Evolutionary conservation across 345 rosid genomes (phyloP).

Genomic region (Populus pruinosa): DNA sequence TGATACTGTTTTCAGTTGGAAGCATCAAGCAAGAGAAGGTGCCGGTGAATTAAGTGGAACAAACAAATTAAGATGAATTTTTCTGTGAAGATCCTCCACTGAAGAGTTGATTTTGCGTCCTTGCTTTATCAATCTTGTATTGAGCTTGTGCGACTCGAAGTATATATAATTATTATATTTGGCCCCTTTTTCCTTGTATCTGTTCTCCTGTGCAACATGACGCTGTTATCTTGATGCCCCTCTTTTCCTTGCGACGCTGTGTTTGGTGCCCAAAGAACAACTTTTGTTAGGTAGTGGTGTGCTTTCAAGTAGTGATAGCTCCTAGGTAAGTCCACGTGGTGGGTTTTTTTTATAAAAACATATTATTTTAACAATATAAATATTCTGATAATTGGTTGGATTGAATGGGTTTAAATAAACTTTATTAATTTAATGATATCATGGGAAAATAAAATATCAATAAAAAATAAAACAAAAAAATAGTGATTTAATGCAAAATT

Average conservation of each 20-base stretch:
- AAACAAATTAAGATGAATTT: conserved; percentile 2
- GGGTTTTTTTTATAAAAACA: too few species aligned
- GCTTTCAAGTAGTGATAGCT: too few species aligned
- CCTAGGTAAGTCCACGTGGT: too few species aligned
- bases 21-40: conserved; percentile 37
- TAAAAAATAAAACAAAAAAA: too few species aligned
- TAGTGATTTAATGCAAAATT: accelerated
- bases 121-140: conserved; percentile 11
- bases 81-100: conserved; percentile 21
- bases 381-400: too few species aligned
- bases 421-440: too few species aligned
- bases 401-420: too few species aligned
- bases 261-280: too few species aligned
- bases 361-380: too few species aligned
- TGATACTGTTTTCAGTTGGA: conserved; percentile 33
- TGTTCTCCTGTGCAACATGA: background rate
- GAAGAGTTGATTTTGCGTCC: conserved; percentile 15
- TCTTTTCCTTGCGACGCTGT: too few species aligned
- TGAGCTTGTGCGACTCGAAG: conserved; percentile 21
- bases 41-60: background rate
- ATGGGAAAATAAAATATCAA: too few species aligned
- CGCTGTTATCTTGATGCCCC: background rate
- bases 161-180: background rate
- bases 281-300: too few species aligned
- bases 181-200: background rate